Percentiles rank a stretch among this genome's conserved stretches.
phyloP scores from a whole-genome alignment of 139 green algal genomes.

The Nannochloris sp. region DNA sequence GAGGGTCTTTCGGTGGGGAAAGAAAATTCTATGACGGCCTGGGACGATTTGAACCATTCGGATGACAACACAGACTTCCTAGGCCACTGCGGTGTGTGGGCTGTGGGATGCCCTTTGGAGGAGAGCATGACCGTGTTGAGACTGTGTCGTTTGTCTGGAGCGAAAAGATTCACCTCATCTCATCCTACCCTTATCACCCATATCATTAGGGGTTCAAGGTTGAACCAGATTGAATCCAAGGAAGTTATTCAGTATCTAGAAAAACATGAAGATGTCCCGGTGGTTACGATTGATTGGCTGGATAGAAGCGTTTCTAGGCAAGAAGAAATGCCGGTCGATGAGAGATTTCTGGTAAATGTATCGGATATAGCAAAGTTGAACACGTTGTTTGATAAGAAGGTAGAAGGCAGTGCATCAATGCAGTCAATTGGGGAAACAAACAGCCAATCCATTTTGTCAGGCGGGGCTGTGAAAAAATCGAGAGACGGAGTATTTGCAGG shows the following conservation, averaged over 20 bases:
- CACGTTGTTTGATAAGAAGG: background rate
- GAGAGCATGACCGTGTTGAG: slow-evolving; percentile 20
- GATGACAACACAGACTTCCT: slow-evolving; percentile 22
- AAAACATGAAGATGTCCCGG: slow-evolving; percentile 4
- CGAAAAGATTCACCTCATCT: slow-evolving; percentile 22
- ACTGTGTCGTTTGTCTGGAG: slow-evolving; percentile 18
- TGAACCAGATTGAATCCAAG: background rate
- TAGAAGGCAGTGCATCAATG: background rate
- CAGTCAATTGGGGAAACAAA: background rate
- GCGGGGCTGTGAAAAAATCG: background rate
- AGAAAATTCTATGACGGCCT: background rate
- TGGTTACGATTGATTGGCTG: slow-evolving; percentile 36
- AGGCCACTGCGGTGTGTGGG: slow-evolving; percentile 10
- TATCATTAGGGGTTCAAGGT: slow-evolving; percentile 22
- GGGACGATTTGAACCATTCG: slow-evolving; percentile 10
- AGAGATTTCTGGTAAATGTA: background rate
- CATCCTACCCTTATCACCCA: slow-evolving; percentile 15
- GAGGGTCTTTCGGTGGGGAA: background rate
- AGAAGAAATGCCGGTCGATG: background rate
- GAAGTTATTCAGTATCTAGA: slow-evolving; percentile 3
- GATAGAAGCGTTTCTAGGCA: slow-evolving; percentile 5
- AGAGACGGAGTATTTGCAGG: slow-evolving; percentile 7
- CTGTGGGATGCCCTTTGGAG: slow-evolving; percentile 19
- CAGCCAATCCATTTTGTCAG: background rate
- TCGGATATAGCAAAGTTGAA: background rate